These are phyloP conservation scores for Trametes cingulata DNA, from an alignment of 768 basidiomycete species.

Conservation along the genomic window DNA sequence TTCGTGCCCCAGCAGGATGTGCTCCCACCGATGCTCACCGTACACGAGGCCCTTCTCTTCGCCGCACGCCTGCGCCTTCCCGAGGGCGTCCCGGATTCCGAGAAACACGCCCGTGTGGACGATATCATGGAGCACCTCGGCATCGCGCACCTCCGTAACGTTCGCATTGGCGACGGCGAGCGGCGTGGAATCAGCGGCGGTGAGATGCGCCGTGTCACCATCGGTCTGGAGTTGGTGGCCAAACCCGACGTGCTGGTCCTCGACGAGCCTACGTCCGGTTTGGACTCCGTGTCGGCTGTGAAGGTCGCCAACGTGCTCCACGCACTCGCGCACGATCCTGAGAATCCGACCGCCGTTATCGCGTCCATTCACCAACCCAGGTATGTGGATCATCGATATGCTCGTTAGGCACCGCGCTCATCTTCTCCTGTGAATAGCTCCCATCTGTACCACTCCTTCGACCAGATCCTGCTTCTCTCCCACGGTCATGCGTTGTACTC, in stretches of 20 bases:
- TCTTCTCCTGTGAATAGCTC: constrained; percentile 46
- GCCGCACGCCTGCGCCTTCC: constrained; percentile 85
- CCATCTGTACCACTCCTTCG: constrained; percentile 83
- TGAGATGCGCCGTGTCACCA: constrained; percentile 87
- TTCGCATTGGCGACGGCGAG: constrained; percentile 73
- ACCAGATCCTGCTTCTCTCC: constrained; percentile 75
- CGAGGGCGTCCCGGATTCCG: constrained; percentile 60
- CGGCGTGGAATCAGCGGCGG: constrained; percentile 88
- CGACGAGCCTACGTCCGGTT: constrained; percentile 81
- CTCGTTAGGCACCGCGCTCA: background rate
- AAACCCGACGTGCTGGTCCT: constrained; percentile 82
- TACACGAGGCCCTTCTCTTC: constrained; percentile 68
- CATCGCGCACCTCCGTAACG: constrained; percentile 65
- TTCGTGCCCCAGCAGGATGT: constrained; percentile 90
- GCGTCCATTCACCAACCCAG: constrained; percentile 89
- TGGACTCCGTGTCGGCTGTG: constrained; percentile 87
- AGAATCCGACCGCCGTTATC: constrained; percentile 76
- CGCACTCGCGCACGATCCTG: constrained; percentile 68
- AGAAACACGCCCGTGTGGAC: constrained; percentile 67
- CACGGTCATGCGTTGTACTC: constrained; percentile 78
- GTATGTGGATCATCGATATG: constrained; percentile 35
- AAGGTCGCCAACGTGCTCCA: constrained; percentile 78
- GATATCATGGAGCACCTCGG: constrained; percentile 78
- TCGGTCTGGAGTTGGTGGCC: constrained; percentile 86
- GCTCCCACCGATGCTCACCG: constrained; percentile 64